Conservation (phyloP, 2,329 filamentous ascomycete species). For the Dactylellina parvicollis region DNA sequence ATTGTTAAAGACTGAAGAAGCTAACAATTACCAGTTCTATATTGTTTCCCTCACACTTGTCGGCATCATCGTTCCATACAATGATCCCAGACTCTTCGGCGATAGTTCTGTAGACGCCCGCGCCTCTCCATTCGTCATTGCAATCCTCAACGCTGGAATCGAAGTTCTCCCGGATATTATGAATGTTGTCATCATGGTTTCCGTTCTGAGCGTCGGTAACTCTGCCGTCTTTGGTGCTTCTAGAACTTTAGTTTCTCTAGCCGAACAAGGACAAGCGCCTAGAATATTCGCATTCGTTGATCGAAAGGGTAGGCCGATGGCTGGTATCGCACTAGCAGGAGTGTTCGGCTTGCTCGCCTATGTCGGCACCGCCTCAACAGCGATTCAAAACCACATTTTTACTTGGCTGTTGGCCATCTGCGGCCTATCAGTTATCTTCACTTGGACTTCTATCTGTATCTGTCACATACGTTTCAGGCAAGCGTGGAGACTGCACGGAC, state of each 20-base stretch:
- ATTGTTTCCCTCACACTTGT: slow-evolving; percentile 82
- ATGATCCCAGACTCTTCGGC: slow-evolving; percentile 70
- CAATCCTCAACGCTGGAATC: slow-evolving; percentile 85
- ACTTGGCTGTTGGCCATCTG: slow-evolving; percentile 82
- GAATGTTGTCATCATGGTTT: slow-evolving; percentile 93
- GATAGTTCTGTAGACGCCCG: slow-evolving; percentile 72
- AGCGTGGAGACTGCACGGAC: slow-evolving; percentile 77
- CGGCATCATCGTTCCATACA: slow-evolving; percentile 81
- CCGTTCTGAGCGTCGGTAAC: slow-evolving; percentile 90
- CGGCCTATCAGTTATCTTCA: slow-evolving; percentile 78
- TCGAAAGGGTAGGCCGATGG: slow-evolving; percentile 79
- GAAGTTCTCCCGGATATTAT: slow-evolving; percentile 83
- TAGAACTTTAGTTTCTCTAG: slow-evolving; percentile 86
- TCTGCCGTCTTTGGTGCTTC: slow-evolving; percentile 91
- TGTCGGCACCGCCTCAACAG: slow-evolving; percentile 70
- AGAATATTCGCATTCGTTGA: slow-evolving; percentile 81
- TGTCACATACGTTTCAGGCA: slow-evolving; percentile 89
- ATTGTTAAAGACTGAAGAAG: neutral
- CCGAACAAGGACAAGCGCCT: slow-evolving; percentile 86
- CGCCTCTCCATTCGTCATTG: slow-evolving; percentile 92
- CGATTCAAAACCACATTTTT: slow-evolving; percentile 72
- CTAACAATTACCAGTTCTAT: slow-evolving; percentile 70
- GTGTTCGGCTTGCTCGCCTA: slow-evolving; percentile 78
- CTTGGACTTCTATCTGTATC: slow-evolving; percentile 86
- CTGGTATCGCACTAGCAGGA: slow-evolving; percentile 75